Conservation (phyloP, 169 alveolate genomes). For the Eimeria maxima region DNA sequence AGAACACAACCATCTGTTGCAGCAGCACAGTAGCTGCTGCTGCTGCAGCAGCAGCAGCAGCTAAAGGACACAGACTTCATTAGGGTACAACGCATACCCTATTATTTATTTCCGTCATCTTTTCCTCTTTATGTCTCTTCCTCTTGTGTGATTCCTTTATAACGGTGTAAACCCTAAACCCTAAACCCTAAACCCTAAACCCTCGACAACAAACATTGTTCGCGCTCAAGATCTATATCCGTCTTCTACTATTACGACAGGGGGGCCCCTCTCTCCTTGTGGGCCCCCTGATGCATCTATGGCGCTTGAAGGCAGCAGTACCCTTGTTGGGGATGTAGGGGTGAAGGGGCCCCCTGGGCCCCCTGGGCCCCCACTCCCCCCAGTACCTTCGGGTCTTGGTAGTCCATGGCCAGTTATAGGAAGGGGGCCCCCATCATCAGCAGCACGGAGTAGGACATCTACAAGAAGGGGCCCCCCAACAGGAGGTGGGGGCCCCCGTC, state of each 20-base stretch:
- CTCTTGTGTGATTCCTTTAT: too few relatives aligned
- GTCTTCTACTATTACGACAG: neutral
- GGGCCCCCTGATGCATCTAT: neutral
- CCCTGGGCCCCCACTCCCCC: too few relatives aligned
- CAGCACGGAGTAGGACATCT: conserved; percentile 16
- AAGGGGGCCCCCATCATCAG: conserved; percentile 57
- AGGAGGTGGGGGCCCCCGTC: neutral
- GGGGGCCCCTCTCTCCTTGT: neutral
- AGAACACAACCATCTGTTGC: neutral
- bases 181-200: neutral
- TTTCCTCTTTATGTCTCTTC: neutral
- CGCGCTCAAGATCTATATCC: neutral
- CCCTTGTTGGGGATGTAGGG: neutral
- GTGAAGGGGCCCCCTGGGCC: neutral
- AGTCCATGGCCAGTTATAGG: neutral
- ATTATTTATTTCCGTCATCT: neutral
- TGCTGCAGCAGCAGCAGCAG: neutral
- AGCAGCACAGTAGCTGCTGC: neutral
- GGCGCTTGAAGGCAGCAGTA: conserved; percentile 10
- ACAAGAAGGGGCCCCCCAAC: conserved; percentile 3
- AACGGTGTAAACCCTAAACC: too few relatives aligned
- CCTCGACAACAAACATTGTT: neutral
- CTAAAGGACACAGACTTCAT: neutral
- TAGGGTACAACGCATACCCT: too few relatives aligned
- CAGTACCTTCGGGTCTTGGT: conserved; percentile 15